Evolutionary conservation across 2,329 filamentous ascomycete genomes (phyloP), one percentile per base, ranked within the genome.

Genomic region (Fusarium sp.): DNA sequence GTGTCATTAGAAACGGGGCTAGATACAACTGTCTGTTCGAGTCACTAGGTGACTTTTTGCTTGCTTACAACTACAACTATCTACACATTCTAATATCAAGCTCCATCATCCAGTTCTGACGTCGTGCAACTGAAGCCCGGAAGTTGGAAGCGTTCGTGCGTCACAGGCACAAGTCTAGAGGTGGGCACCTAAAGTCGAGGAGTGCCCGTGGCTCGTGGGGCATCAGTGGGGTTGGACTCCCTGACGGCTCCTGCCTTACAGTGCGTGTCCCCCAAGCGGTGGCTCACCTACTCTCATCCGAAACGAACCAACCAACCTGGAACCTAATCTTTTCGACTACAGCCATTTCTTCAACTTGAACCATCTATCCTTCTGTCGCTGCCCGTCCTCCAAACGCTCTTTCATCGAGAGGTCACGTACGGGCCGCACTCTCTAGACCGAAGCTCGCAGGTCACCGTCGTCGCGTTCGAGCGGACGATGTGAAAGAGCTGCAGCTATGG

Each of bases 401-500:
- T 14, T 46, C 59, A 62, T 62, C 59, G 33, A 17, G 35, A 53
- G 31, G 24, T 55, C 61, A 46, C 42, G 24, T 60, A 38, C 36
- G 20, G 31, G 11, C 27, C 27, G n/a, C 16, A n/a, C 22, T 10
- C 27, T 38, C 33, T 27, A 57, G 17, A 40, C 35, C 22, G 9
- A 22, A 57, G 24, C 14, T 49, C 42, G 12, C 31, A 40, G 42
- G 36, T 44, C 46, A 64, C 56, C 59, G 29, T 68, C 57, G 66
- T 74, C 67, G 66, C 67, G 65, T 64, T 46, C 56, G 17, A 46
- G 75, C 68, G 72, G 69, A 58, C 61, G 64, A 75, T 77, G 76
- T 75, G 67, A 70, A 70, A 67, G 67, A 71, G 68, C 68, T 64
- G 69, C 69, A 79, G 79, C 67, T 79, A 98, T 98, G 95, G 96